These are phyloP conservation scores for Lentinula sp. DNA, from an alignment of 768 basidiomycete species.

Conservation along the genomic window DNA sequence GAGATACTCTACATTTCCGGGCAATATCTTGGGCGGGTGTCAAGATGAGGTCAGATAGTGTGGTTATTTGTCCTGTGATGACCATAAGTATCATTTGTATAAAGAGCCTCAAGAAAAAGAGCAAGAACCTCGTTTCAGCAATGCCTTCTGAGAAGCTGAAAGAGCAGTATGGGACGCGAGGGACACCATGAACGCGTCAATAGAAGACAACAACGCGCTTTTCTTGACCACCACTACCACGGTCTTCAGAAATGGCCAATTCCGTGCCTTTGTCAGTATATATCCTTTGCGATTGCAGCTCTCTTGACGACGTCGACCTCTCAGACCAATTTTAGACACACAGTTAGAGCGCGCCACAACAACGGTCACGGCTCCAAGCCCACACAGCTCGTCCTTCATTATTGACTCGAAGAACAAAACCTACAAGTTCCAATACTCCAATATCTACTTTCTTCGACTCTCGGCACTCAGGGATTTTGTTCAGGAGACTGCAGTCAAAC, in stretches of 20 bases:
- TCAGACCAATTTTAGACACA: not conserved
- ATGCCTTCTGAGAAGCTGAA: constrained; percentile 22
- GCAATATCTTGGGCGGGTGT: constrained; percentile 44
- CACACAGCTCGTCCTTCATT: constrained; percentile 38
- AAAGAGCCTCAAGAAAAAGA: not conserved
- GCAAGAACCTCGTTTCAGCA: constrained; percentile 30
- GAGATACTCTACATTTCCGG: constrained; percentile 46
- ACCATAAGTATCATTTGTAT: not conserved
- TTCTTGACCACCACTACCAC: not conserved
- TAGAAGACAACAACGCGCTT: not conserved
- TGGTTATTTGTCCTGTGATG: constrained; percentile 39
- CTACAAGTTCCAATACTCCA: constrained; percentile 51
- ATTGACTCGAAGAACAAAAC: constrained; percentile 37
- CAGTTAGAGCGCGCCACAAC: constrained; percentile 28
- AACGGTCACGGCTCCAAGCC: constrained; percentile 26
- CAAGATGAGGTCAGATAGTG: constrained; percentile 45
- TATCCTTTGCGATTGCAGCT: not conserved
- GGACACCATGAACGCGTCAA: constrained; percentile 1
- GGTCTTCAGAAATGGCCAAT: not conserved
- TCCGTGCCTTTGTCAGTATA: not conserved
- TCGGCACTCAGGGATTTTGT: constrained; percentile 33
- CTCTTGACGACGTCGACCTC: not conserved
- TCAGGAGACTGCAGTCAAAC: constrained; percentile 29
- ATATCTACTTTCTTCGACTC: constrained; percentile 49
- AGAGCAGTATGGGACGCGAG: constrained; percentile 15